Conservation (phyloP, 106 monocot species). For the Dioscorea alata region DNA sequence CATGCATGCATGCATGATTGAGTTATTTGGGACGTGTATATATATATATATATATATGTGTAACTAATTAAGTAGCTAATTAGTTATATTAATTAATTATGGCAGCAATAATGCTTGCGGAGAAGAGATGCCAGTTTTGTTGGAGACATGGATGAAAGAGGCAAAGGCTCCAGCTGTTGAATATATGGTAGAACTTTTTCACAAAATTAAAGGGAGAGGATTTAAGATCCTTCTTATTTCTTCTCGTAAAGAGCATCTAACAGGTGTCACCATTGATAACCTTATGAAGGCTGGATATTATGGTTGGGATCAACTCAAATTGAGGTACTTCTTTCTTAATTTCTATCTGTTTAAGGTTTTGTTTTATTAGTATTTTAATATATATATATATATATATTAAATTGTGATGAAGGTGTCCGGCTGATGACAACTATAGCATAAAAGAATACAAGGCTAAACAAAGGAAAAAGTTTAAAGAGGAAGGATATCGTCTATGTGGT, state of each 20-base stretch:
- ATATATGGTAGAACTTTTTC: slow-evolving; percentile 13
- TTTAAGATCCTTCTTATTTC: slow-evolving; percentile 44
- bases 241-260: slow-evolving; percentile 31
- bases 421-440: slow-evolving; percentile 4
- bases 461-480: slow-evolving; percentile 20
- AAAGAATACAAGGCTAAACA: slow-evolving; percentile 22
- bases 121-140: neutral
- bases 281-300: slow-evolving; percentile 41
- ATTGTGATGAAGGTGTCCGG: slow-evolving; percentile 4
- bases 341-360: too few species aligned
- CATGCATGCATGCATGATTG: too few species aligned
- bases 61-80: too few species aligned
- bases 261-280: slow-evolving; percentile 39
- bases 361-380: too few species aligned
- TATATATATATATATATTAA: too few species aligned
- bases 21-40: too few species aligned
- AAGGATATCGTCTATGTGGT: slow-evolving; percentile 34
- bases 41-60: too few species aligned
- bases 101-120: slow-evolving; percentile 19
- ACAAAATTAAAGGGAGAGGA: slow-evolving; percentile 23
- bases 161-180: slow-evolving; percentile 24
- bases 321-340: slow-evolving; percentile 27
- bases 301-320: slow-evolving; percentile 46
- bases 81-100: too few species aligned
- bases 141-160: slow-evolving; percentile 39